Percentiles rank a stretch among this genome's conserved stretches.
These are phyloP conservation scores for Spencermartinsiella ligniputridi DNA, from an alignment of 1,139 yeast genomes.

Conservation along the genomic window DNA sequence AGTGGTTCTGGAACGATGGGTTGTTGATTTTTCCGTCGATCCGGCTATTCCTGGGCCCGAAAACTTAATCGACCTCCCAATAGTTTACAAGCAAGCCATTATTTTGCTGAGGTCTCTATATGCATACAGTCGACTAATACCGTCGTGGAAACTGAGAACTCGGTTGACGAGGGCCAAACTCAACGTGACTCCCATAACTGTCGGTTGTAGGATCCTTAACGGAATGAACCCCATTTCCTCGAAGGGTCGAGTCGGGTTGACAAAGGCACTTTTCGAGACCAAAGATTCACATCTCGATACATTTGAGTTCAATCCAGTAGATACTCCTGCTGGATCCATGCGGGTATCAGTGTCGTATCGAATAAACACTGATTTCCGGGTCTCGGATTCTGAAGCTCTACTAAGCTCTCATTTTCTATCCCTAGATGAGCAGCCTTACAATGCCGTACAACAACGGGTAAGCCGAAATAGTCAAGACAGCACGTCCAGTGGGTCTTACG, in stretches of 20 bases:
- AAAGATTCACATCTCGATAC: constrained; percentile 52
- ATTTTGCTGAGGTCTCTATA: constrained; percentile 70
- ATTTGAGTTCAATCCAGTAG: constrained; percentile 61
- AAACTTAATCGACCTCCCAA: constrained; percentile 49
- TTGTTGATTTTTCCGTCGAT: constrained; percentile 62
- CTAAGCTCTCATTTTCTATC: constrained; percentile 55
- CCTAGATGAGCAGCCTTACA: constrained; percentile 35
- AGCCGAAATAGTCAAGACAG: not conserved
- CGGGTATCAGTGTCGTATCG: constrained; percentile 77
- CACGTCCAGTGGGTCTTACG: constrained; percentile 1
- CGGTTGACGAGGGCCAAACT: constrained; percentile 39
- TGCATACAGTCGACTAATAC: constrained; percentile 64
- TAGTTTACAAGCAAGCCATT: constrained; percentile 69
- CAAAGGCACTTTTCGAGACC: constrained; percentile 55
- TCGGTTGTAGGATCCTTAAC: constrained; percentile 64
- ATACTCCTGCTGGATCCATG: constrained; percentile 70
- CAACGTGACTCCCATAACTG: constrained; percentile 37
- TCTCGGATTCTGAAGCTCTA: constrained; percentile 63
- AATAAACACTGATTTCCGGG: constrained; percentile 59
- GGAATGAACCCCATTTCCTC: constrained; percentile 76
- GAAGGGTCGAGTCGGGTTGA: constrained; percentile 78
- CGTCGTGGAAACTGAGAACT: constrained; percentile 56
- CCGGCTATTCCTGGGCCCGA: constrained; percentile 48
- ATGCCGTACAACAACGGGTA: not conserved
- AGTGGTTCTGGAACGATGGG: constrained; percentile 89